These are phyloP conservation scores for Claviceps cyperi DNA, from an alignment of 2,329 filamentous ascomycete genomes.

Conservation along the genomic window DNA sequence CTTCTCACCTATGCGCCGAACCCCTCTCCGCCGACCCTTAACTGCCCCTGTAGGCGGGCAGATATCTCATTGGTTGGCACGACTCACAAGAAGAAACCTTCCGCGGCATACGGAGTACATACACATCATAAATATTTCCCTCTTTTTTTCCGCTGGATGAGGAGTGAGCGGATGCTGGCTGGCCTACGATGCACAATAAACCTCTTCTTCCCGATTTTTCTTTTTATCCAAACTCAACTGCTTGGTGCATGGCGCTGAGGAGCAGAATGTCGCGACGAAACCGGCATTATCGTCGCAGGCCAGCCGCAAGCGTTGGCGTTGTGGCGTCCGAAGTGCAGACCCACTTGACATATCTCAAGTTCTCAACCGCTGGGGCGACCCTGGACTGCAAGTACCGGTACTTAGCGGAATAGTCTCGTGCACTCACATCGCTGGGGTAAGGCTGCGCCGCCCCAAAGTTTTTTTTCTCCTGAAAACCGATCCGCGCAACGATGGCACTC, in stretches of 20 bases:
- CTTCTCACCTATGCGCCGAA: too few relatives aligned
- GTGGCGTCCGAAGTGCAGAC: background rate
- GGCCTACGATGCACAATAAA: too few relatives aligned
- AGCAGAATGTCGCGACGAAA: too few relatives aligned
- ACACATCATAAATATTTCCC: too few relatives aligned
- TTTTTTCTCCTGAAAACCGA: background rate
- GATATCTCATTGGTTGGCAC: background rate
- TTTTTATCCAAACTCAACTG: too few relatives aligned
- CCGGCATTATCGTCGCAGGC: too few relatives aligned
- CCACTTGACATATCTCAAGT: conserved; percentile 6
- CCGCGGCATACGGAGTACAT: too few relatives aligned
- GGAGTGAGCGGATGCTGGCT: too few relatives aligned
- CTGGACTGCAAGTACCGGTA: conserved; percentile 4
- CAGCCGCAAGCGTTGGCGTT: background rate
- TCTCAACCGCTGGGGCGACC: conserved; percentile 8
- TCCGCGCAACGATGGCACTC: background rate
- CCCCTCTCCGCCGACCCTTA: too few relatives aligned
- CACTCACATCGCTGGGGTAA: conserved; percentile 1
- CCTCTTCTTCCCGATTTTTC: too few relatives aligned
- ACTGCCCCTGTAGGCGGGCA: background rate
- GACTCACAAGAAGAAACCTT: background rate
- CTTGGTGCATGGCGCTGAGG: too few relatives aligned
- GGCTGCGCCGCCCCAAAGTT: conserved; percentile 10
- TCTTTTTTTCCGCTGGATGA: too few relatives aligned
- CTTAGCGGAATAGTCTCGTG: background rate